phyloP scores from a whole-genome alignment of 306 rosid genomes.

The Rubus parviflorus region DNA sequence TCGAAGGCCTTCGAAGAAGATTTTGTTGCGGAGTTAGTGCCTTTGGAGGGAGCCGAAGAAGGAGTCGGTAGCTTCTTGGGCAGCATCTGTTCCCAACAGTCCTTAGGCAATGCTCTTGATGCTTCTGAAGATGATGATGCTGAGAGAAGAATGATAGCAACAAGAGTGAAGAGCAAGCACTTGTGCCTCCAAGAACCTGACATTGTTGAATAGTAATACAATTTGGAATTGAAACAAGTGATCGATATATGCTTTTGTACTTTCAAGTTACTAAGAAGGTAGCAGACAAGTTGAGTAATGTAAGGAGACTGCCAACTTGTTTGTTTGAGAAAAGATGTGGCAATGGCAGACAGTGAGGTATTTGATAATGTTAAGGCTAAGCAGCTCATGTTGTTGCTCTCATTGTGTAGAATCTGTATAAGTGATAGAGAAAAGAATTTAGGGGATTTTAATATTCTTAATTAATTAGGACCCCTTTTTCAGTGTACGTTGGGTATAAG shows the following conservation, averaged over 20 bases:
- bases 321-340: constrained; percentile 57
- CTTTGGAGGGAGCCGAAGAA: constrained; percentile 84
- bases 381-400: constrained; percentile 51
- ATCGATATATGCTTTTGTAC: constrained; percentile 4
- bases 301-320: constrained; percentile 68
- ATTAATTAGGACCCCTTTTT: constrained; percentile 25
- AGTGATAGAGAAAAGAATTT: constrained; percentile 35
- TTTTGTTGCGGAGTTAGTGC: constrained; percentile 52
- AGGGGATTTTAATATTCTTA: constrained; percentile 23
- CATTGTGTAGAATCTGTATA: constrained; percentile 39
- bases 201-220: constrained; percentile 33
- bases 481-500: constrained; percentile 23
- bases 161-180: constrained; percentile 52
- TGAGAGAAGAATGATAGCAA: constrained; percentile 45
- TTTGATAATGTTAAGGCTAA: constrained; percentile 41
- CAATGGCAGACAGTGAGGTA: constrained; percentile 77
- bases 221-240: background rate
- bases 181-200: constrained; percentile 50
- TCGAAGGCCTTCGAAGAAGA: constrained; percentile 43
- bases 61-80: constrained; percentile 89
- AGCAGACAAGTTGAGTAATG: constrained; percentile 75
- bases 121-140: constrained; percentile 33
- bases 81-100: constrained; percentile 74
- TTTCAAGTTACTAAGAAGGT: constrained; percentile 33
- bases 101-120: constrained; percentile 54